Evolutionary conservation across 2,329 filamentous ascomycete genomes (phyloP).

Genomic region (Fragosphaeria purpurea): DNA sequence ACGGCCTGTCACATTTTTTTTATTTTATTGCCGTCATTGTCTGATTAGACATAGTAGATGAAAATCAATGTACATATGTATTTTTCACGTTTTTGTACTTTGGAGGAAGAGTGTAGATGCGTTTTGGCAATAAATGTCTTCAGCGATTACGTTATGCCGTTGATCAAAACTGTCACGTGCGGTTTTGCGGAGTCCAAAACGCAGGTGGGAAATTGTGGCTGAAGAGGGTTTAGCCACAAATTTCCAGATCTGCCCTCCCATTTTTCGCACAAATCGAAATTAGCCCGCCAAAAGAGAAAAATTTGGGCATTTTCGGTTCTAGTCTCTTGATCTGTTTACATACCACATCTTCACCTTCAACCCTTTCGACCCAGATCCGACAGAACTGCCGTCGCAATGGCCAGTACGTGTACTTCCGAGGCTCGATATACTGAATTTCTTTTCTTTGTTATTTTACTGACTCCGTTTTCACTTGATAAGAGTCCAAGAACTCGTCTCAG

Average conservation of each 20-base stretch:
- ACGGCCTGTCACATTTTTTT: not conserved
- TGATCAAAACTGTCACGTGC: not conserved
- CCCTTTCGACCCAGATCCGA: slow-evolving; percentile 12
- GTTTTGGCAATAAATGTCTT: too few species aligned
- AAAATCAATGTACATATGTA: slow-evolving; percentile 1
- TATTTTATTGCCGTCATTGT: not conserved
- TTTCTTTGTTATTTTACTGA: slow-evolving; percentile 16
- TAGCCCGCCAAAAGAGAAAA: slow-evolving; percentile 14
- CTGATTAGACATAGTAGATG: not conserved
- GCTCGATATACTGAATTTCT: not conserved
- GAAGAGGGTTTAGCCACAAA: slow-evolving; percentile 6
- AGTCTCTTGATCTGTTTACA: slow-evolving; percentile 1
- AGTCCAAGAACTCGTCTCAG: slow-evolving; percentile 99
- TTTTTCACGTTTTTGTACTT: not conserved
- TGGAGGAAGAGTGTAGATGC: too few species aligned
- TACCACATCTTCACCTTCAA: slow-evolving; percentile 9
- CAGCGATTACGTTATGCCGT: too few species aligned
- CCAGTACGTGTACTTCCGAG: slow-evolving; percentile 45
- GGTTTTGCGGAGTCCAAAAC: not conserved
- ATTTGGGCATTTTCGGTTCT: slow-evolving; percentile 6
- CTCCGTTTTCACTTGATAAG: slow-evolving; percentile 42
- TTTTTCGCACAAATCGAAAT: slow-evolving; percentile 18
- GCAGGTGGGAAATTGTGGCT: slow-evolving; percentile 4
- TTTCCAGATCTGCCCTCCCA: slow-evolving; percentile 9
- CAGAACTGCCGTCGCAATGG: slow-evolving; percentile 50